Percentiles rank a stretch among this genome's conserved stretches.
These are phyloP conservation scores for Acanthamoeba triangularis DNA, from an alignment of 208 protist genomes.

Conservation along the genomic window DNA sequence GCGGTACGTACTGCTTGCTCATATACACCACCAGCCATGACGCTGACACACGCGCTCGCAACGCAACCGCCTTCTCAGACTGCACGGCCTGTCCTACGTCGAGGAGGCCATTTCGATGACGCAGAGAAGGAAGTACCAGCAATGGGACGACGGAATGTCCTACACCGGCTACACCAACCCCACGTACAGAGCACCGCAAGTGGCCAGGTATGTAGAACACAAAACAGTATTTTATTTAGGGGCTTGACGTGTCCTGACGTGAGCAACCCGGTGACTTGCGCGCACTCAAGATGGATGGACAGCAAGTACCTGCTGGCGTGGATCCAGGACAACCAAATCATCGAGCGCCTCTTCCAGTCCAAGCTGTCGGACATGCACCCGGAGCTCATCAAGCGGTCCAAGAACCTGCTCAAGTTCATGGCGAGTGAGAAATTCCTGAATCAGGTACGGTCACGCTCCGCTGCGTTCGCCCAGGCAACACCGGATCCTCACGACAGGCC, in stretches of 20 bases:
- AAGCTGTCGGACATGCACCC: conserved; percentile 41
- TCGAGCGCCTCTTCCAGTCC: conserved; percentile 49
- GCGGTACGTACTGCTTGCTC: neutral
- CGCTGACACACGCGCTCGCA: neutral
- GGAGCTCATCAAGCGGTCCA: conserved; percentile 64
- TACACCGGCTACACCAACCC: neutral
- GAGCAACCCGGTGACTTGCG: neutral
- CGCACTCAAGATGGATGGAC: neutral
- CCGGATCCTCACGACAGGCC: neutral
- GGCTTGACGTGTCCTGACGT: neutral
- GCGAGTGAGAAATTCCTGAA: conserved; percentile 16
- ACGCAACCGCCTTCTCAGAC: neutral
- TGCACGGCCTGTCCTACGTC: conserved; percentile 20
- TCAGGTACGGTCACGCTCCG: neutral
- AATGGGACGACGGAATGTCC: neutral
- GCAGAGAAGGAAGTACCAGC: neutral
- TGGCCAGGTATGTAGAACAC: neutral
- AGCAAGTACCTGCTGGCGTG: neutral
- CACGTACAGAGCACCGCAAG: neutral
- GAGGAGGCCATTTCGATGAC: conserved; percentile 57
- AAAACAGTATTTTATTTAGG: neutral
- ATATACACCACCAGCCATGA: neutral
- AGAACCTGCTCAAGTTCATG: conserved; percentile 46
- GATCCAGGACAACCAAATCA: conserved; percentile 60
- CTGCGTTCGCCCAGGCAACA: neutral